These are phyloP conservation scores for Sphaerostilbella broomeana DNA, from an alignment of 2,329 filamentous ascomycete genomes.

Conservation along the genomic window DNA sequence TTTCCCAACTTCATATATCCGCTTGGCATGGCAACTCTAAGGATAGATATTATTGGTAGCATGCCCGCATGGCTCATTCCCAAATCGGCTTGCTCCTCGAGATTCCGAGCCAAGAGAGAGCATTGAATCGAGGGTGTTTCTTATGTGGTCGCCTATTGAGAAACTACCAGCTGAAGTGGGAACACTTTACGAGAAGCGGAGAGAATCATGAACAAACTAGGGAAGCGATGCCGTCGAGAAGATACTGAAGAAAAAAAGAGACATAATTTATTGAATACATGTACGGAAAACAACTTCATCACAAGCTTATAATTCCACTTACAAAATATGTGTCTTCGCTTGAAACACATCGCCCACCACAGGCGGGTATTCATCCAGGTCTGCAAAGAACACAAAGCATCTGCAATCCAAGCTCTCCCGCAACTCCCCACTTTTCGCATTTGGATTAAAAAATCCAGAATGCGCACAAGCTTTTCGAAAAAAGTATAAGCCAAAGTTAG, in stretches of 20 bases:
- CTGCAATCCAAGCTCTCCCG: slow-evolving; percentile 2
- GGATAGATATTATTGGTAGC: too few species aligned
- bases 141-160: background rate
- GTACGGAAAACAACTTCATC: too few species aligned
- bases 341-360: background rate
- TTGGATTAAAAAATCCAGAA: background rate
- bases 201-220: too few species aligned
- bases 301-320: too few species aligned
- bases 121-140: slow-evolving; percentile 1
- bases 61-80: slow-evolving; percentile 1
- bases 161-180: background rate
- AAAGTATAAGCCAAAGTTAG: too few species aligned
- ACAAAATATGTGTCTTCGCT: background rate
- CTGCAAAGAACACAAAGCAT: background rate
- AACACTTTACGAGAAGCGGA: background rate
- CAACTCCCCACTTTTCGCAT: background rate
- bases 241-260: too few species aligned
- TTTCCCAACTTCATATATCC: background rate
- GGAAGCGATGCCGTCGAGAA: too few species aligned
- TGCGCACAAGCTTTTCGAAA: background rate
- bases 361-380: background rate
- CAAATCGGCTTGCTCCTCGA: background rate
- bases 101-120: background rate
- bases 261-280: too few species aligned
- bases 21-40: background rate